Percentiles rank a stretch among this genome's conserved stretches.
These are phyloP conservation scores for Quercus variabilis DNA, from an alignment of 306 rosid genomes.

Conservation along the genomic window DNA sequence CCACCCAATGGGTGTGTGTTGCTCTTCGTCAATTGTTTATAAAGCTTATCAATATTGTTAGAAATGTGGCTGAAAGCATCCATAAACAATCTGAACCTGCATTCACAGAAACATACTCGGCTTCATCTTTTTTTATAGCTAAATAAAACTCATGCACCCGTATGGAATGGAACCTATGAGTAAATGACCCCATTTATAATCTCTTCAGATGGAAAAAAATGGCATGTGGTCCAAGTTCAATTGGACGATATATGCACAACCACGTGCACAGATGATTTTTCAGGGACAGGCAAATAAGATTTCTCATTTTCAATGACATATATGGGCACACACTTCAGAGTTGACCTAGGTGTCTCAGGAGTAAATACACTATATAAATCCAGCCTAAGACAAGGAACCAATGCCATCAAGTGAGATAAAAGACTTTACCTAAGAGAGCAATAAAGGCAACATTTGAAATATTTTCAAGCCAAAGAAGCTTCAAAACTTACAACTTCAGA, in stretches of 20 bases:
- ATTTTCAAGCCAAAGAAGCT: neutral
- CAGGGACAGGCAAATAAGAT: neutral
- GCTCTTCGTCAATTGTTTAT: slow-evolving; percentile 91
- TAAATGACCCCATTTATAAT: neutral
- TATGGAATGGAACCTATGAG: too few relatives aligned
- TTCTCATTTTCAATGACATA: neutral
- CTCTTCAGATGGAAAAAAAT: neutral
- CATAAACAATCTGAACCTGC: slow-evolving; percentile 81
- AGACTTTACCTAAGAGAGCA: neutral
- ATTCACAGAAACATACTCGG: slow-evolving; percentile 29
- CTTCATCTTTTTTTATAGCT: neutral
- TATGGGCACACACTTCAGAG: neutral
- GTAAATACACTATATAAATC: neutral
- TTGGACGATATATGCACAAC: neutral
- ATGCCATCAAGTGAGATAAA: neutral
- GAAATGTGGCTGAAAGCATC: slow-evolving; percentile 91
- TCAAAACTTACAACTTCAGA: neutral
- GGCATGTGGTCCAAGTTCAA: neutral
- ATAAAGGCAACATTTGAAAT: too few relatives aligned
- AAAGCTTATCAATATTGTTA: slow-evolving; percentile 75
- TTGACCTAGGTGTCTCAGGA: too few relatives aligned
- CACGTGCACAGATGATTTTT: neutral
- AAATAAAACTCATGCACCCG: neutral
- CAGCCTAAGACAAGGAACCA: neutral
- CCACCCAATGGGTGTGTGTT: slow-evolving; percentile 92